phyloP scores from a whole-genome alignment of 1,284 basidiomycete species.

The Puccinia novopanici region DNA sequence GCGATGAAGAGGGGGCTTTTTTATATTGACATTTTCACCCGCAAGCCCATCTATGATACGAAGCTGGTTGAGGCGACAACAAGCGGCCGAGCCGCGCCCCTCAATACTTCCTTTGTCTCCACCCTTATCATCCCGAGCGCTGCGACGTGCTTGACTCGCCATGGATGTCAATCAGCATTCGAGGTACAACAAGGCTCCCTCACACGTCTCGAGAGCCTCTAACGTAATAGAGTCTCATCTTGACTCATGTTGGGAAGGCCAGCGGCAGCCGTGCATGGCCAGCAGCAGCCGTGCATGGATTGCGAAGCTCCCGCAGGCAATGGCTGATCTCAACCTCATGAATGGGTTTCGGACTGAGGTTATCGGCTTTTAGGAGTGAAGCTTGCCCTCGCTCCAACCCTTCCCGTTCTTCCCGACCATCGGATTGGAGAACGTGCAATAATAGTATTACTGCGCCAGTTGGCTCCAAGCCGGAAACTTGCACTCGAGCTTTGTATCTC shows the following conservation, averaged over 20 bases:
- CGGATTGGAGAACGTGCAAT: constrained; percentile 5
- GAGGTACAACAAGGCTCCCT: not conserved
- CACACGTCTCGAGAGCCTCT: constrained; percentile 17
- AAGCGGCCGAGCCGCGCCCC: not conserved
- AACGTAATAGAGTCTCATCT: not conserved
- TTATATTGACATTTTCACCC: not conserved
- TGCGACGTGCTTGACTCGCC: not conserved
- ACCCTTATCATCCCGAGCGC: constrained; percentile 14
- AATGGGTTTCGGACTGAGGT: constrained; percentile 9
- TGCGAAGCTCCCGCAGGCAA: not conserved
- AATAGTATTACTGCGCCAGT: too few species aligned
- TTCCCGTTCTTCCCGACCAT: not conserved
- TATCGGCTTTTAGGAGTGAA: not conserved
- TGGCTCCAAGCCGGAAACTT: not conserved
- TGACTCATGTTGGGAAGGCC: constrained; percentile 1
- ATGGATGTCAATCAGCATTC: not conserved
- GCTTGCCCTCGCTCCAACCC: not conserved
- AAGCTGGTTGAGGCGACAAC: not conserved
- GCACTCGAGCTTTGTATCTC: not conserved
- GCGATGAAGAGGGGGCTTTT: not conserved
- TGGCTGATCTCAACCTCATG: not conserved
- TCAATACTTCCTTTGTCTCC: constrained; percentile 16
- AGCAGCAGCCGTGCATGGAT: not conserved
- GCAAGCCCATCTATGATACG: not conserved
- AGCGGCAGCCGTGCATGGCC: too few species aligned